Evolutionary conservation across 768 basidiomycete species (phyloP).

Genomic region (Boletus tylopilopsis): DNA sequence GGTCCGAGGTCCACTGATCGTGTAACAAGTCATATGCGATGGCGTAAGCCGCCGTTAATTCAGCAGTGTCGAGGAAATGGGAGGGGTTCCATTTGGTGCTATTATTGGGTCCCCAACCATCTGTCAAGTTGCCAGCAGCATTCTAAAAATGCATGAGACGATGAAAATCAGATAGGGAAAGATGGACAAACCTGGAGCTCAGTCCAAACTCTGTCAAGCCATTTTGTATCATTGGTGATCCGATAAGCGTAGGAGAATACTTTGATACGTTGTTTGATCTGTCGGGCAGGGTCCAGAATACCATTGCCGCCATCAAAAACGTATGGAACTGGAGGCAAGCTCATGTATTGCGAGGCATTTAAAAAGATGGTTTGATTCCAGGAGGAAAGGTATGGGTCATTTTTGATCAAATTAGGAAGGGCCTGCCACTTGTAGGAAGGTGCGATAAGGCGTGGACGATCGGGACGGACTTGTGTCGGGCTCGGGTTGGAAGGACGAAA

Average conservation of each 20-base stretch:
- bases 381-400: constrained; percentile 77
- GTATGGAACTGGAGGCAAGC: constrained; percentile 64
- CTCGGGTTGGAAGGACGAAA: constrained; percentile 63
- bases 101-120: constrained; percentile 58
- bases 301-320: constrained; percentile 80
- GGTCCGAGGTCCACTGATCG: constrained; percentile 71
- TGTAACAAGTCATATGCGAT: constrained; percentile 98
- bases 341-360: constrained; percentile 78
- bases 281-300: constrained; percentile 86
- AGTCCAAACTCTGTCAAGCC: constrained; percentile 79
- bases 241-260: constrained; percentile 88
- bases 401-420: constrained; percentile 69
- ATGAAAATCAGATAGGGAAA: not conserved
- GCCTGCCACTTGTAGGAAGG: constrained; percentile 89
- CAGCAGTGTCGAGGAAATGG: constrained; percentile 94
- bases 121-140: constrained; percentile 67
- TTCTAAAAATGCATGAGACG: constrained; percentile 37
- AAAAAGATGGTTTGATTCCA: constrained; percentile 92
- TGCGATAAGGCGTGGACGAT: constrained; percentile 90
- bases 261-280: constrained; percentile 89
- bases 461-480: constrained; percentile 59
- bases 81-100: constrained; percentile 76
- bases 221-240: constrained; percentile 89
- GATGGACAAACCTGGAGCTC: constrained; percentile 71
- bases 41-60: constrained; percentile 83